Percentiles rank a stretch among this genome's conserved stretches.
Evolutionary conservation across 129 eudicot species (phyloP).

Genomic region (Ambrosia artemisiifolia): DNA sequence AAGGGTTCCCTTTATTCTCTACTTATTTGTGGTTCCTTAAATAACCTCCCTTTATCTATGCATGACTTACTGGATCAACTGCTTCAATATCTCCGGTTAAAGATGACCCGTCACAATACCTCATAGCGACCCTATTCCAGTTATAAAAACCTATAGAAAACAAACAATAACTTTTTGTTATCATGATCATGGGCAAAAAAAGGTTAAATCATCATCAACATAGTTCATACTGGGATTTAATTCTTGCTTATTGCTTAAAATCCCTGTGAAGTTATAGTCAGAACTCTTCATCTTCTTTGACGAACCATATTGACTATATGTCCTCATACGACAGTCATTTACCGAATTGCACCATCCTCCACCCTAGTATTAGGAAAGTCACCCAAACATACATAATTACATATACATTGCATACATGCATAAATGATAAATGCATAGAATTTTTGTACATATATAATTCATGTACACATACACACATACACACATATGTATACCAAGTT

Average conservation of each 20-base stretch:
- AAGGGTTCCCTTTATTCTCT: neutral
- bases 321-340: conserved; percentile 25
- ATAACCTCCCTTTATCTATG: neutral
- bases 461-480: neutral
- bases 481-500: neutral
- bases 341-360: conserved; percentile 52
- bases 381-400: conserved; percentile 5
- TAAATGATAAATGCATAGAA: neutral
- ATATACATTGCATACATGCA: too few species aligned
- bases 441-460: neutral
- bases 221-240: conserved; percentile 39
- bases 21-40: neutral
- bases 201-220: neutral
- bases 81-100: conserved; percentile 54
- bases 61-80: conserved; percentile 42
- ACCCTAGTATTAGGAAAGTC: conserved; percentile 28
- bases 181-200: neutral
- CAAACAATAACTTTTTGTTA: neutral
- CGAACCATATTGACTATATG: conserved; percentile 34
- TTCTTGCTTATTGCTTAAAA: conserved; percentile 35
- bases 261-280: conserved; percentile 41
- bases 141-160: conserved; percentile 44
- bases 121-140: conserved; percentile 51
- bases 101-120: conserved; percentile 61
- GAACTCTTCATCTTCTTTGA: conserved; percentile 38